Percentiles rank a stretch among this genome's conserved stretches.
phyloP scores from a whole-genome alignment of 805 yeast genomes.

The Blastobotrys peoriensis region DNA sequence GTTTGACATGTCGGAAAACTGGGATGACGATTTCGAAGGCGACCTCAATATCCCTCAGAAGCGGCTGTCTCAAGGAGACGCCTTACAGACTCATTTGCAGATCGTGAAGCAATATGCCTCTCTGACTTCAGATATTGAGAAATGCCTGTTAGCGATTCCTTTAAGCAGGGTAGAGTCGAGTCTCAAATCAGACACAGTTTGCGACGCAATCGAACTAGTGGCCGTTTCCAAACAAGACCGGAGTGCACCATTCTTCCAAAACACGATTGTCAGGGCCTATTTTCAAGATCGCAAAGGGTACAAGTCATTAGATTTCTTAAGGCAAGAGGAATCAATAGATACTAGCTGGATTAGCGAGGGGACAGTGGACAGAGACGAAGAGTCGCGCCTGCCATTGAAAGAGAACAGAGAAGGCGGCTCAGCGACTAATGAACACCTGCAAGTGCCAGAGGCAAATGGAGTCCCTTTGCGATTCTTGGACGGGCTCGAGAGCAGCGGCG shows the following conservation, averaged over 20 bases:
- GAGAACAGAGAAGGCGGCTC: no score
- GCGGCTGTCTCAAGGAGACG: constrained; percentile 9
- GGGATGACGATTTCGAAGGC: constrained; percentile 54
- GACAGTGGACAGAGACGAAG: constrained; percentile 6
- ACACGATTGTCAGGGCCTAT: constrained; percentile 19
- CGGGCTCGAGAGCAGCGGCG: no score
- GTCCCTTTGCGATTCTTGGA: no score
- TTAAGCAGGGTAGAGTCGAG: constrained; percentile 4
- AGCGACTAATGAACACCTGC: no score
- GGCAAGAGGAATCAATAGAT: constrained; percentile 15
- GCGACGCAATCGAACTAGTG: constrained; percentile 27
- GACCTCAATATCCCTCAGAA: constrained; percentile 17
- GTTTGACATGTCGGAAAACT: constrained; percentile 34
- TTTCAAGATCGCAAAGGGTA: constrained; percentile 1
- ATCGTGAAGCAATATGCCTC: constrained; percentile 19
- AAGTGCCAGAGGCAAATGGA: no score
- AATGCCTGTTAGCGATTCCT: constrained; percentile 16
- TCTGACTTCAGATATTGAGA: constrained; percentile 17
- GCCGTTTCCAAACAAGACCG: constrained; percentile 23
- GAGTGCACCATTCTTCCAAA: constrained; percentile 18
- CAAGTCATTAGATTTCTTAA: constrained; percentile 3
- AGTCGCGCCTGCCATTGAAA: constrained; percentile 5
- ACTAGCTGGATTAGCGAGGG: no score
- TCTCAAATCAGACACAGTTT: constrained; percentile 12
- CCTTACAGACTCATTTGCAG: constrained; percentile 16